These are phyloP conservation scores for Lactuca sativa DNA, from an alignment of 129 eudicot species.

Conservation along the genomic window DNA sequence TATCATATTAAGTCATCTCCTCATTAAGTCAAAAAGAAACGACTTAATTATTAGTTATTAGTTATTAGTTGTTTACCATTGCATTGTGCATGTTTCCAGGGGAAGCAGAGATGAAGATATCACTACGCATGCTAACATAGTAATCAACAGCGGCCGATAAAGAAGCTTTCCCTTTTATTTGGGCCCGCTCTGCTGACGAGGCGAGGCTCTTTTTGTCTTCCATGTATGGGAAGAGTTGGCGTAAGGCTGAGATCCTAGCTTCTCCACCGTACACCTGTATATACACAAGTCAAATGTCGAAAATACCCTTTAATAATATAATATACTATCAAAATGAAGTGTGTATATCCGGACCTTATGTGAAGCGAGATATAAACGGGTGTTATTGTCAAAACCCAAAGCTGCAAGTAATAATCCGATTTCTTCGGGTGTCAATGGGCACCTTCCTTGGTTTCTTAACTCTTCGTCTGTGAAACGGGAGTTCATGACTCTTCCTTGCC, in stretches of 20 bases:
- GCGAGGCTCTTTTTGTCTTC: conserved; percentile 97
- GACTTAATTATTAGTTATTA: no score
- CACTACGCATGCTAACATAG: conserved; percentile 94
- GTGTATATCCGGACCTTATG: conserved; percentile 59
- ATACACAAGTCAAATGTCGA: conserved; percentile 13
- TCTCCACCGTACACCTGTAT: conserved; percentile 94
- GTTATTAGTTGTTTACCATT: conserved; percentile 43
- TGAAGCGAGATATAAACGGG: conserved; percentile 95
- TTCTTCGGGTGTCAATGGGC: conserved; percentile 99
- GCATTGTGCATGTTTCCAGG: conserved; percentile 99
- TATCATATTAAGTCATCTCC: conserved; percentile 1
- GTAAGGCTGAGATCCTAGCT: conserved; percentile 76
- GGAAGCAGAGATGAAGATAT: conserved; percentile 93
- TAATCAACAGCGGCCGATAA: conserved; percentile 95
- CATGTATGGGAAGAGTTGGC: conserved; percentile 77
- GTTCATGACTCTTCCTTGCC: conserved; percentile 96
- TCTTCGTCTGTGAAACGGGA: conserved; percentile 97
- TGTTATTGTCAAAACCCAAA: conserved; percentile 83
- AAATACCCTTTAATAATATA: conserved; percentile 4
- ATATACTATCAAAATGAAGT: not conserved
- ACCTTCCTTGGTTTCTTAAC: conserved; percentile 88
- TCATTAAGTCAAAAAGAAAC: not conserved
- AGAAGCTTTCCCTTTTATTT: conserved; percentile 90
- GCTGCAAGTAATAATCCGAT: conserved; percentile 91
- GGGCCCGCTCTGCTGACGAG: conserved; percentile 77